Evolutionary conservation across 306 rosid species (phyloP).

Genomic region (Dicorynia guianensis): DNA sequence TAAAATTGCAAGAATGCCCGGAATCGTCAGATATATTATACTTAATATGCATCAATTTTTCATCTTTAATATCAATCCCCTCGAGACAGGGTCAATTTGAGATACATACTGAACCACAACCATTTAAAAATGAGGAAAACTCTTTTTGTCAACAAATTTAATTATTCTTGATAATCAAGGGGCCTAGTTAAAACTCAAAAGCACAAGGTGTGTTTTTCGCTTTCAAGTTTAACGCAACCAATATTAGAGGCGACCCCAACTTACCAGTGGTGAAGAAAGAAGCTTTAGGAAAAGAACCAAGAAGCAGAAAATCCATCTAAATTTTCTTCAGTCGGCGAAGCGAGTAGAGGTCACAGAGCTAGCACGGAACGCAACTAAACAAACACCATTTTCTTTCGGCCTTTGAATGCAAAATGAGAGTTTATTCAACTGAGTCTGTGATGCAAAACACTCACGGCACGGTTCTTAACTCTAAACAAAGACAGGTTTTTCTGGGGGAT

Average conservation of each 20-base stretch:
- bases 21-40: not conserved
- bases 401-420: too few species aligned
- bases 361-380: not conserved
- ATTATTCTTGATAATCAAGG: not conserved
- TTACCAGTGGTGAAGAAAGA: constrained; percentile 37
- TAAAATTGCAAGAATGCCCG: not conserved
- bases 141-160: not conserved
- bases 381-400: too few species aligned
- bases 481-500: too few species aligned
- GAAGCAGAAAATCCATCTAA: constrained; percentile 54
- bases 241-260: not conserved
- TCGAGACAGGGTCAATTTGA: not conserved
- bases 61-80: not conserved
- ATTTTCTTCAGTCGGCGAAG: not conserved
- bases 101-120: not conserved
- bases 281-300: constrained; percentile 47
- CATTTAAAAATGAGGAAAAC: not conserved
- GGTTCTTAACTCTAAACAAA: too few species aligned
- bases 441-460: not conserved
- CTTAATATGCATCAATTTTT: not conserved
- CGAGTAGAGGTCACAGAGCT: not conserved
- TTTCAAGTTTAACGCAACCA: too few species aligned
- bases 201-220: too few species aligned
- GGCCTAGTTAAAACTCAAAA: too few species aligned
- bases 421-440: not conserved